Conservation (phyloP, 2,329 filamentous ascomycete species). For the Fusarium sp. region DNA sequence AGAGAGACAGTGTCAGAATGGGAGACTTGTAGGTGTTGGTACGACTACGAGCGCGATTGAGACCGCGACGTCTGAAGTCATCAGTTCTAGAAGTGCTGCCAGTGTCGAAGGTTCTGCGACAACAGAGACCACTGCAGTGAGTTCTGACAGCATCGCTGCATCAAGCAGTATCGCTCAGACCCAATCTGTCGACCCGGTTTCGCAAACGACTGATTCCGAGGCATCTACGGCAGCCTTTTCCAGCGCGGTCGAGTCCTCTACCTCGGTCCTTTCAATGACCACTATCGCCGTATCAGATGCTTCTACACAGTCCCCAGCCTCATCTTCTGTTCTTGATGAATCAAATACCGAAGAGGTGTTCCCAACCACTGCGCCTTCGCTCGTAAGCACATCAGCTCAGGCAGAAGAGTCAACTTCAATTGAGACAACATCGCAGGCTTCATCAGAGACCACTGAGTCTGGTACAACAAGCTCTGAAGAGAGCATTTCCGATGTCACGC, state of each 20-base stretch:
- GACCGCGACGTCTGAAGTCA: rapidly evolving
- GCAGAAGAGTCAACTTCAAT: neutral
- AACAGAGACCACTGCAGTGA: neutral
- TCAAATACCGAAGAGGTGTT: neutral
- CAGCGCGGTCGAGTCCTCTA: neutral
- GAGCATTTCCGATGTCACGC: neutral
- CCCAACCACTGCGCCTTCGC: neutral
- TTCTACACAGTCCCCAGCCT: rapidly evolving
- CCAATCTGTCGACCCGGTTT: neutral
- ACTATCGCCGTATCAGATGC: neutral
- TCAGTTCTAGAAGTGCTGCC: neutral
- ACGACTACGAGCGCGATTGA: too few species aligned
- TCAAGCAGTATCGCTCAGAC: neutral
- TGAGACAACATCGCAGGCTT: neutral
- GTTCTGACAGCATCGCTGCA: rapidly evolving
- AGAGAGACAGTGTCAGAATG: neutral
- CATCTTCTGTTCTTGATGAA: neutral
- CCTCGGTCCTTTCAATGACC: too few species aligned
- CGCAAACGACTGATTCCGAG: neutral
- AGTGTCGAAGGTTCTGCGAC: neutral
- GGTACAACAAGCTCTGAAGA: neutral
- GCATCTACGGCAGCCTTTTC: neutral
- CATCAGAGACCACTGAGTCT: neutral
- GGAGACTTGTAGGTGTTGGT: neutral
- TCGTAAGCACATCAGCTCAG: rapidly evolving